Conservation (phyloP, 352 stramenopile species). For the Phytopythium litorale region DNA sequence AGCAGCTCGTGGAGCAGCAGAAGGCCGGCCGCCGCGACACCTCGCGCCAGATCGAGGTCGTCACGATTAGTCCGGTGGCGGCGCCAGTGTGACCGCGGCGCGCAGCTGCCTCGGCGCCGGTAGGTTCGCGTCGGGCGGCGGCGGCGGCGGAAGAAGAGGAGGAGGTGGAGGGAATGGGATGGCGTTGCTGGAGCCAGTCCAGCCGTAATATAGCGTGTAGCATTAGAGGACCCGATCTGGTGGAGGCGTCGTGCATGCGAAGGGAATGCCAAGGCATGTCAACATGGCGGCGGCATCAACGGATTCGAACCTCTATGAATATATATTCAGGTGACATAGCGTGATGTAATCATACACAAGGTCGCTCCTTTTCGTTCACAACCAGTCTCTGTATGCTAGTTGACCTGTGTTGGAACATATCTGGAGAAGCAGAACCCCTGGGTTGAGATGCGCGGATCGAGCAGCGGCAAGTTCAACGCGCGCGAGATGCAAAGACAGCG, state of each 20-base stretch:
- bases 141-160: neutral
- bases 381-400: neutral
- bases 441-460: neutral
- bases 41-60: neutral
- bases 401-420: neutral
- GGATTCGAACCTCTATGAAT: too few relatives aligned
- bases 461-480: conserved; percentile 1
- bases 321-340: too few relatives aligned
- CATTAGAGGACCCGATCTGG: neutral
- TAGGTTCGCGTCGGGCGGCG: neutral
- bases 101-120: neutral
- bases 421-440: neutral
- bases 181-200: neutral
- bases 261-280: too few relatives aligned
- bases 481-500: neutral
- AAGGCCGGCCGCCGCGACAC: conserved; percentile 7
- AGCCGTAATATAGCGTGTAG: neutral
- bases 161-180: too few relatives aligned
- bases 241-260: too few relatives aligned
- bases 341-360: too few relatives aligned
- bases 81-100: too few relatives aligned
- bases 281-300: too few relatives aligned
- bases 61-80: conserved; percentile 6
- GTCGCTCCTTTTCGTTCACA: too few relatives aligned
- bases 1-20: conserved; percentile 32